A percentile compares a stretch with the other conserved stretches of the same genome.
Conservation (phyloP, 768 basidiomycete species). For the Tricholoma furcatifolium region DNA sequence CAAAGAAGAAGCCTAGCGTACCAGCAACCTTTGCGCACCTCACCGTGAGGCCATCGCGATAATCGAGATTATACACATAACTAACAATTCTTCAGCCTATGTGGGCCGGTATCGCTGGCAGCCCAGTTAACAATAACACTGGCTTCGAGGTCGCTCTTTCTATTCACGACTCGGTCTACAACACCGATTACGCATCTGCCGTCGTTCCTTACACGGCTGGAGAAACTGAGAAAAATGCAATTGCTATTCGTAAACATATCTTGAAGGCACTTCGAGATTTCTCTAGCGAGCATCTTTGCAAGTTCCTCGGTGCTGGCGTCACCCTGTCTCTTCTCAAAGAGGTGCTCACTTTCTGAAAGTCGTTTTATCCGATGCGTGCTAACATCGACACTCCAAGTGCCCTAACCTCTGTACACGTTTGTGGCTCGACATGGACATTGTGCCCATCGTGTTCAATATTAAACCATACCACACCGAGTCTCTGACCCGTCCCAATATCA, state of each 20-base stretch:
- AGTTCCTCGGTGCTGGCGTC: conserved; percentile 83
- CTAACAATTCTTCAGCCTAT: conserved; percentile 55
- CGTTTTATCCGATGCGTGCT: conserved; percentile 17
- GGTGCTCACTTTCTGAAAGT: conserved; percentile 32
- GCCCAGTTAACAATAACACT: conserved; percentile 54
- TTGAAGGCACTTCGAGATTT: conserved; percentile 69
- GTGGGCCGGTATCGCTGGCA: conserved; percentile 83
- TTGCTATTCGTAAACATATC: conserved; percentile 63
- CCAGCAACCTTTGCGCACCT: conserved; percentile 57
- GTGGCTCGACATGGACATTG: conserved; percentile 82
- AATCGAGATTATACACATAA: conserved; percentile 20
- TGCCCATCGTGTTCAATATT: conserved; percentile 85
- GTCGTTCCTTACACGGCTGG: conserved; percentile 50
- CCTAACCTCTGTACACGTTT: conserved; percentile 85
- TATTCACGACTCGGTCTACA: conserved; percentile 84
- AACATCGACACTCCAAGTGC: conserved; percentile 35
- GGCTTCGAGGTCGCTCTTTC: conserved; percentile 74
- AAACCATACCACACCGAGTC: conserved; percentile 82
- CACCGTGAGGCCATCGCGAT: conserved; percentile 46
- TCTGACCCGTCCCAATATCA: conserved; percentile 73
- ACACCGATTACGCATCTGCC: conserved; percentile 70
- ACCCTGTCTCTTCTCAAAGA: conserved; percentile 70
- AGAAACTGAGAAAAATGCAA: conserved; percentile 53
- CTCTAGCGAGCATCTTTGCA: conserved; percentile 75
- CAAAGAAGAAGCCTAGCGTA: conserved; percentile 52